phyloP scores from a whole-genome alignment of 805 yeast genomes.

The Cyberlindnera maritima region DNA sequence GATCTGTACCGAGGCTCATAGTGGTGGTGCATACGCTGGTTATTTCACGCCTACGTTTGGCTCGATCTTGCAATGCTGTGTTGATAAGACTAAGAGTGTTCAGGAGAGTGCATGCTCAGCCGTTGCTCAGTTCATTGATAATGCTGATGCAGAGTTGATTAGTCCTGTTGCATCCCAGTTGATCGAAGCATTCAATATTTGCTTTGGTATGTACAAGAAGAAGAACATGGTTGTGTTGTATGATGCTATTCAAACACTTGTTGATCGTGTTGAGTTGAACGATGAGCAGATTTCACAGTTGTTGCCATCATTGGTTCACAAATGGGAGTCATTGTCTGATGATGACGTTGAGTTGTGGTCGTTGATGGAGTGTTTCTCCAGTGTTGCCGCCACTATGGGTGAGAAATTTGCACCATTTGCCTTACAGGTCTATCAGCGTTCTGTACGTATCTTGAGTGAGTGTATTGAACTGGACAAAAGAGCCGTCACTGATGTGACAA shows the following conservation, averaged over 20 bases:
- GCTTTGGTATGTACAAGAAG: slow-evolving; percentile 77
- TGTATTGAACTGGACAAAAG: slow-evolving; percentile 67
- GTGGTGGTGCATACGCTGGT: slow-evolving; percentile 58
- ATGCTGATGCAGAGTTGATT: slow-evolving; percentile 60
- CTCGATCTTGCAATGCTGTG: slow-evolving; percentile 67
- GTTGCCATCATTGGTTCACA: slow-evolving; percentile 76
- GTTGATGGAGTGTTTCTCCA: slow-evolving; percentile 85
- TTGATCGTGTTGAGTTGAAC: slow-evolving; percentile 64
- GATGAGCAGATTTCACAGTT: slow-evolving; percentile 57
- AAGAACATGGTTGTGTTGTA: slow-evolving; percentile 79
- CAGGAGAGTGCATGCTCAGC: slow-evolving; percentile 94
- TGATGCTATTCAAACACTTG: slow-evolving; percentile 88
- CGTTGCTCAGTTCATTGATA: slow-evolving; percentile 78
- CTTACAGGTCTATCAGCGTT: slow-evolving; percentile 77
- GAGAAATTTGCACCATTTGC: slow-evolving; percentile 88
- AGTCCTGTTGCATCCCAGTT: slow-evolving; percentile 60
- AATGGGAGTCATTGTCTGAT: slow-evolving; percentile 77
- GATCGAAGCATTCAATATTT: slow-evolving; percentile 64
- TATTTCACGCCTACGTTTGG: slow-evolving; percentile 77
- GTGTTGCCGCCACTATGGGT: slow-evolving; percentile 85
- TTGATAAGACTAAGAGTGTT: slow-evolving; percentile 87
- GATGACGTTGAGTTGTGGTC: slow-evolving; percentile 89
- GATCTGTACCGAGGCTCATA: slow-evolving; percentile 70
- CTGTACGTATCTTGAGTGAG: slow-evolving; percentile 62
- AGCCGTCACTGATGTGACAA: slow-evolving; percentile 60